Conservation (phyloP, 495 filamentous ascomycete species). For the Hypoxylon cercidicola region DNA sequence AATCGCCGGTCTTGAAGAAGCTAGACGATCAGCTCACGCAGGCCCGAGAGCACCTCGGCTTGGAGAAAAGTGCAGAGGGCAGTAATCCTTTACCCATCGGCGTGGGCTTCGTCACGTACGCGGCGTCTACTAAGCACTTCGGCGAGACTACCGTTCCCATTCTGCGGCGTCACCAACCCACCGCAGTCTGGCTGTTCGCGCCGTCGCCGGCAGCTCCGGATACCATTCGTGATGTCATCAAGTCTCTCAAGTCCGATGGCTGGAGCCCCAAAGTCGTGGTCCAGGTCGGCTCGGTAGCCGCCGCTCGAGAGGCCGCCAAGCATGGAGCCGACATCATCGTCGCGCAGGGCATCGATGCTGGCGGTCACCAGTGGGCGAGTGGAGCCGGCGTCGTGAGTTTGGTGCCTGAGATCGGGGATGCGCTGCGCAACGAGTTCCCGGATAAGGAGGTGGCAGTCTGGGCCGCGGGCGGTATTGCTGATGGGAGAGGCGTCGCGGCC, state of each 20-base stretch:
- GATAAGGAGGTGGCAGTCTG: slow-evolving; percentile 63
- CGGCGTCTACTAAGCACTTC: slow-evolving; percentile 45
- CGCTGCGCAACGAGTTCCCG: slow-evolving; percentile 53
- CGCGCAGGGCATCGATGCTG: slow-evolving; percentile 78
- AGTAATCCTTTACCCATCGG: slow-evolving; percentile 50
- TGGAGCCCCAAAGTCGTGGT: slow-evolving; percentile 65
- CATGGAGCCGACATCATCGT: slow-evolving; percentile 71
- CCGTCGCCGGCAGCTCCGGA: slow-evolving; percentile 59
- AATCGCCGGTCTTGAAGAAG: slow-evolving; percentile 37
- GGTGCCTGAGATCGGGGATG: slow-evolving; percentile 59
- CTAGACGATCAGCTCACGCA: slow-evolving; percentile 52
- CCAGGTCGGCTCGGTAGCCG: slow-evolving; percentile 71
- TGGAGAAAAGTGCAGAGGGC: slow-evolving; percentile 34
- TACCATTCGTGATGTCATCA: slow-evolving; percentile 56
- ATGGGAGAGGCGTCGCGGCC: slow-evolving; percentile 72
- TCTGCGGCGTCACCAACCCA: slow-evolving; percentile 62
- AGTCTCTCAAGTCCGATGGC: slow-evolving; percentile 45
- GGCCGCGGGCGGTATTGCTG: slow-evolving; percentile 78
- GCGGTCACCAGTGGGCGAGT: slow-evolving; percentile 73
- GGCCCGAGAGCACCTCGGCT: slow-evolving; percentile 41
- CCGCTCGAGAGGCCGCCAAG: slow-evolving; percentile 58
- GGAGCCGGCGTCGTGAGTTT: slow-evolving; percentile 66
- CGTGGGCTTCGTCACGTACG: slow-evolving; percentile 52
- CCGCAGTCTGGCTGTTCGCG: slow-evolving; percentile 81
- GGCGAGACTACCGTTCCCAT: slow-evolving; percentile 48